Evolutionary conservation across 2,329 filamentous ascomycete genomes (phyloP).

Genomic region (Apiospora saccharicola): DNA sequence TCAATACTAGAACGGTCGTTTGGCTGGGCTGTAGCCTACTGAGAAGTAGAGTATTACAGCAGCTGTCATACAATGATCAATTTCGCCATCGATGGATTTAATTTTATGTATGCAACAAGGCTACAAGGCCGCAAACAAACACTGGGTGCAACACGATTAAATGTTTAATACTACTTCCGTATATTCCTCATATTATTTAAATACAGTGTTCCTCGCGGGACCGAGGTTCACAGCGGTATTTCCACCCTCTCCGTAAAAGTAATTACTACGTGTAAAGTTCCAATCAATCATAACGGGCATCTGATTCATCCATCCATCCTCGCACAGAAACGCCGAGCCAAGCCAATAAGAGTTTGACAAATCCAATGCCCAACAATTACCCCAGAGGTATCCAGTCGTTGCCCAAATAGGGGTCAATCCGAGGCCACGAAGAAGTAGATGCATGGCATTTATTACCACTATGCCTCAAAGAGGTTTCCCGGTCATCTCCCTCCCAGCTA

Average conservation of each 20-base stretch:
- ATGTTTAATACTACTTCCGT: background rate
- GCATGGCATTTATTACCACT: background rate
- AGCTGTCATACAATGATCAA: background rate
- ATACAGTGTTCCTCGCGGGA: background rate
- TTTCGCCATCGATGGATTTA: too few species aligned
- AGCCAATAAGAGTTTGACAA: background rate
- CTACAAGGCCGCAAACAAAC: background rate
- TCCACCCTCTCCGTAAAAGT: background rate
- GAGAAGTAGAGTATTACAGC: background rate
- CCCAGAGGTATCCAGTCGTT: background rate
- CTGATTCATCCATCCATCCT: constrained; percentile 1
- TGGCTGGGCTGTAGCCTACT: background rate
- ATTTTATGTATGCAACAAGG: too few species aligned
- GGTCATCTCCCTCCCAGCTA: background rate
- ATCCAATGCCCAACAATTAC: background rate
- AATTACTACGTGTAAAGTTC: constrained; percentile 12
- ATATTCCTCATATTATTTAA: constrained; percentile 6
- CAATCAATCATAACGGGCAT: constrained; percentile 13
- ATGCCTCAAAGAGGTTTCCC: background rate
- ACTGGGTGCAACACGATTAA: too few species aligned
- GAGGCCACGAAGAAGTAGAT: background rate
- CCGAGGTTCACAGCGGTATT: background rate
- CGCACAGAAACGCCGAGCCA: background rate
- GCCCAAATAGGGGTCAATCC: background rate
- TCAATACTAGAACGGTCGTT: background rate